These are phyloP conservation scores for Pseudocercospora fijiensis DNA, from an alignment of 2,329 filamentous ascomycete genomes.

Conservation along the genomic window DNA sequence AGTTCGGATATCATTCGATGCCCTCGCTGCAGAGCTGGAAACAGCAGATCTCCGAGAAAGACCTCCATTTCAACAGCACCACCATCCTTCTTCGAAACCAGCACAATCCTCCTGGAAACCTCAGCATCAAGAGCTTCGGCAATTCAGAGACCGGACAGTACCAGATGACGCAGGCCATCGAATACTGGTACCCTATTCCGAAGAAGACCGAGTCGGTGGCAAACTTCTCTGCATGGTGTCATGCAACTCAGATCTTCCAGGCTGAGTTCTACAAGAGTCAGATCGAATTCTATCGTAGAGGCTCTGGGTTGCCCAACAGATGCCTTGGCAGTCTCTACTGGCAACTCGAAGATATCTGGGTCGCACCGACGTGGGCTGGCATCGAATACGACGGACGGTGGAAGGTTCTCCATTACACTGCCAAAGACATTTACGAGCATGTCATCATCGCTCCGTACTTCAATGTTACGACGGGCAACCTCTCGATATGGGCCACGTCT, in stretches of 20 bases:
- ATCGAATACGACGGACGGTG: constrained; percentile 63
- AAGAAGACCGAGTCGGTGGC: constrained; percentile 53
- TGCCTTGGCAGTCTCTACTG: constrained; percentile 63
- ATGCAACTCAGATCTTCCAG: constrained; percentile 64
- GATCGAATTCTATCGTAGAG: constrained; percentile 62
- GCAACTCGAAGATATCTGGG: constrained; percentile 63
- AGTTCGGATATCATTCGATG: constrained; percentile 65
- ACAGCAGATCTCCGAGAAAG: constrained; percentile 51
- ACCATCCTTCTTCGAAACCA: constrained; percentile 59
- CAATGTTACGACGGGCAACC: constrained; percentile 50
- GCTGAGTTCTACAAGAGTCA: constrained; percentile 61
- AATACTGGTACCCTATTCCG: constrained; percentile 58
- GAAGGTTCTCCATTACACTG: constrained; percentile 61
- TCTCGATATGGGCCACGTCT: constrained; percentile 57
- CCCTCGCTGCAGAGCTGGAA: constrained; percentile 60
- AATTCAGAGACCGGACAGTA: constrained; percentile 50
- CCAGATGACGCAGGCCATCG: constrained; percentile 59
- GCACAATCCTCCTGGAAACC: constrained; percentile 55
- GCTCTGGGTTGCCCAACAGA: constrained; percentile 57
- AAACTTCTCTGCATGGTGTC: constrained; percentile 63
- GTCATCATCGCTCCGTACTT: constrained; percentile 61
- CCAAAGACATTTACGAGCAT: constrained; percentile 57
- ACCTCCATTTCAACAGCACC: constrained; percentile 59
- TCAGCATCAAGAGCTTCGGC: constrained; percentile 49
- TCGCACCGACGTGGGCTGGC: constrained; percentile 63